These are phyloP conservation scores for Westerdykella ornata DNA, from an alignment of 2,329 filamentous ascomycete genomes.

Conservation along the genomic window DNA sequence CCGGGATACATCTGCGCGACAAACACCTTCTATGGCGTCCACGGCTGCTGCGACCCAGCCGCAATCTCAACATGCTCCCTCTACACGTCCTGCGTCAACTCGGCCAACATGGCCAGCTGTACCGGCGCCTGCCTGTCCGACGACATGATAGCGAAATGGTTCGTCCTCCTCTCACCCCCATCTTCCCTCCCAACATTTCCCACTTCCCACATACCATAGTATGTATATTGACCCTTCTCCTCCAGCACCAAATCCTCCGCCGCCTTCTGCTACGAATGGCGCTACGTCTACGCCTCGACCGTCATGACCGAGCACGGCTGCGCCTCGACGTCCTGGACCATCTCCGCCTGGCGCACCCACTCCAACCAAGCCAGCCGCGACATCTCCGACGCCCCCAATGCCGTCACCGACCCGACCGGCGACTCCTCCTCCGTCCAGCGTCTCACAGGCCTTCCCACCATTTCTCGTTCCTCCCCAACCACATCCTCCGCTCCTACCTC, in stretches of 20 bases:
- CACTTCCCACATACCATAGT: no score
- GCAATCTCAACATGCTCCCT: constrained; percentile 20
- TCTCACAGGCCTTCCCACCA: not conserved
- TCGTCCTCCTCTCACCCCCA: not conserved
- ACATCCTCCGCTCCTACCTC: constrained; percentile 6
- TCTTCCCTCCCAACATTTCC: not conserved
- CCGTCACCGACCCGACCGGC: not conserved
- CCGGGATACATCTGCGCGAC: constrained; percentile 26
- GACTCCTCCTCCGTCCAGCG: not conserved
- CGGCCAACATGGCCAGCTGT: constrained; percentile 21
- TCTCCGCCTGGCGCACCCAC: constrained; percentile 12
- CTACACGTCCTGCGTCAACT: constrained; percentile 28
- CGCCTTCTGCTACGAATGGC: constrained; percentile 25
- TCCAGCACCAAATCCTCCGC: constrained; percentile 13
- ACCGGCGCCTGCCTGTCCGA: constrained; percentile 23
- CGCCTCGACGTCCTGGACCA: constrained; percentile 14
- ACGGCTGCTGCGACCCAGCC: constrained; percentile 29
- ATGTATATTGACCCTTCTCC: not conserved
- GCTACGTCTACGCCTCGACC: constrained; percentile 21
- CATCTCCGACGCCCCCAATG: not conserved
- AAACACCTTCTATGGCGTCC: constrained; percentile 25
- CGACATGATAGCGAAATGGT: constrained; percentile 25
- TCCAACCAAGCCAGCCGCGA: not conserved
- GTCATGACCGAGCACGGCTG: constrained; percentile 31
- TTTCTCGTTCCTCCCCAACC: not conserved